Percentiles rank a stretch among this genome's conserved stretches.
These are phyloP conservation scores for Micromonas commoda DNA, from an alignment of 139 green algal genomes.

Conservation along the genomic window DNA sequence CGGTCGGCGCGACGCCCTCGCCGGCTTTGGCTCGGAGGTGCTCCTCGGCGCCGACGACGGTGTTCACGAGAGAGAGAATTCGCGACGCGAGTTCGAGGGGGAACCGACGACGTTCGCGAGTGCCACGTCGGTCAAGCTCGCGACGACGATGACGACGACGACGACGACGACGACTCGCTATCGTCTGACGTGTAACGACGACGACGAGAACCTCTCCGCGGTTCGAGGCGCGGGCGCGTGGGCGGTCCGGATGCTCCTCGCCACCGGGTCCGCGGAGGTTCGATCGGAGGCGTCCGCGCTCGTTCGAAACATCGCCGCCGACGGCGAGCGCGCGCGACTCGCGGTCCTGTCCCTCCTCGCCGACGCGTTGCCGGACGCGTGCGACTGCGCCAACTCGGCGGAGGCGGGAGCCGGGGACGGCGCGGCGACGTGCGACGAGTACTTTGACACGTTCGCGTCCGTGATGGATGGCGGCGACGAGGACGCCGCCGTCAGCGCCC, in stretches of 20 bases:
- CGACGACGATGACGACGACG: too few relatives aligned
- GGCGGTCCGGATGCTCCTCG: slow-evolving; percentile 35
- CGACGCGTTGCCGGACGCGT: not conserved
- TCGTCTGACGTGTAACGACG: too few relatives aligned
- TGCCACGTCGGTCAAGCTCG: too few relatives aligned
- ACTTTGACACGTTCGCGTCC: slow-evolving; percentile 22
- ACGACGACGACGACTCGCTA: too few relatives aligned
- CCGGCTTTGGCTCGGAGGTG: not conserved
- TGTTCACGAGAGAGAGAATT: not conserved
- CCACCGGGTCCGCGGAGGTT: slow-evolving; percentile 1
- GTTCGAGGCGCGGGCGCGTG: slow-evolving; percentile 30
- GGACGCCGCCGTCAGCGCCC: slow-evolving; percentile 13
- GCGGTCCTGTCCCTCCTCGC: not conserved
- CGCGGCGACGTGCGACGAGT: slow-evolving; percentile 23
- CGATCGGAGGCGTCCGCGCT: not conserved
- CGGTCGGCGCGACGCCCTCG: not conserved
- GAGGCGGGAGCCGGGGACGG: not conserved
- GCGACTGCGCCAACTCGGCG: not conserved
- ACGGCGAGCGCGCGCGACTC: not conserved
- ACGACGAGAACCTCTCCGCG: slow-evolving; percentile 34
- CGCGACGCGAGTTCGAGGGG: too few relatives aligned
- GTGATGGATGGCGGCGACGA: slow-evolving; percentile 29
- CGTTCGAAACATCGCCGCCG: not conserved
- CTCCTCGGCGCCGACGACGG: not conserved
- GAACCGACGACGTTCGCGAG: too few relatives aligned